These are phyloP conservation scores for Plasmodium relictum DNA, from an alignment of 169 alveolate genomes.

Conservation along the genomic window DNA sequence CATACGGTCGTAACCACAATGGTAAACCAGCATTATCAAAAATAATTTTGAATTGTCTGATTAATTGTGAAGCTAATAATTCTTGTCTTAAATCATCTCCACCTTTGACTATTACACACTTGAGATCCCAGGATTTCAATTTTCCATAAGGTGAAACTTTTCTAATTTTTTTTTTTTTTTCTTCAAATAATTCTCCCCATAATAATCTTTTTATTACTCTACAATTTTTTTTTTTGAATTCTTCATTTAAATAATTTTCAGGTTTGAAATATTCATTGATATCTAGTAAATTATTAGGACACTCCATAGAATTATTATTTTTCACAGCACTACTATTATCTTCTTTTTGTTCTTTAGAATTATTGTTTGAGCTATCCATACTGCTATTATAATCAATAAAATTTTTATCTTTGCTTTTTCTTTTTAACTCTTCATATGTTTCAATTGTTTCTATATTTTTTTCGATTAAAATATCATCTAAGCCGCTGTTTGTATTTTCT, in stretches of 20 bases:
- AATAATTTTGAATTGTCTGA: constrained; percentile 91
- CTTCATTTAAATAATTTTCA: constrained; percentile 50
- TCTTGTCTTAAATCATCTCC: constrained; percentile 98
- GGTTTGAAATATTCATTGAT: constrained; percentile 55
- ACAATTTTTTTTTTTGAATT: constrained; percentile 78
- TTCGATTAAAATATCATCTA: background rate
- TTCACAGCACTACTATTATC: constrained; percentile 9
- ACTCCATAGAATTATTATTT: constrained; percentile 1
- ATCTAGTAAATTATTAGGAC: constrained; percentile 10
- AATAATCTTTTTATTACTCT: constrained; percentile 68
- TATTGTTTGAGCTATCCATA: constrained; percentile 20
- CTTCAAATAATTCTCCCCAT: constrained; percentile 88
- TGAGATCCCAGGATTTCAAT: constrained; percentile 89
- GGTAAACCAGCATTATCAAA: constrained; percentile 91
- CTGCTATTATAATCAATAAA: background rate
- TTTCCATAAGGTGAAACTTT: constrained; percentile 89
- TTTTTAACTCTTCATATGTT: constrained; percentile 1
- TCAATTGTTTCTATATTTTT: background rate
- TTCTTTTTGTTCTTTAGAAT: background rate
- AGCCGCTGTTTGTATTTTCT: constrained; percentile 41
- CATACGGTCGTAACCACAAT: constrained; percentile 95
- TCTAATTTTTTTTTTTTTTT: constrained; percentile 86
- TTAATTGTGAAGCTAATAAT: constrained; percentile 95
- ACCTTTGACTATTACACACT: constrained; percentile 94
- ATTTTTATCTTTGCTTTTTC: background rate